Evolutionary conservation across 2,329 filamentous ascomycete species (phyloP), one percentile per base, ranked within the genome.

Genomic region (Pyrenophora seminiperda): DNA sequence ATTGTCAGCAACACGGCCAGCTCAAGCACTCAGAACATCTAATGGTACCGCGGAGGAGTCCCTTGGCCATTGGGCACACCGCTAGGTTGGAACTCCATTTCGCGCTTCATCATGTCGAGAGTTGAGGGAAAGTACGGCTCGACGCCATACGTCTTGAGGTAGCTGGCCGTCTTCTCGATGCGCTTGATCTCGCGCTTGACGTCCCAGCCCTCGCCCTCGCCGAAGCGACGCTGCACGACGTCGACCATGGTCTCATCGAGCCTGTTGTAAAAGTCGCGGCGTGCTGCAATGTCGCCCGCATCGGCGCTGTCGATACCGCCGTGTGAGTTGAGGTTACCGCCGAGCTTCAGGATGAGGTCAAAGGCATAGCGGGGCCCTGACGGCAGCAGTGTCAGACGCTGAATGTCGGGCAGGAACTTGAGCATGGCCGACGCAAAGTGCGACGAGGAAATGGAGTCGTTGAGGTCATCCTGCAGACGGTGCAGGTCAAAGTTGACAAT

Each of bases 401-500:
- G 63, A 59, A 82, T 81, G 67, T 81, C 78, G 11, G 79, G 79
- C 27, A 81, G 73, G 72, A 81, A 80, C 57, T 81, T 81, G 54
- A 79, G 73, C 77, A 81, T 81, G 59, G 79, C 79, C 11, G 77
- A 77, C 44, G 76, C 77, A 66, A 82, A 81, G 58, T 79, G 79
- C 4, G 78, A 73, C 4, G 77, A 77, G 15, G 77, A 78, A 42
- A 81, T 79, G 43, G 76, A 78, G 63, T 81, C 78, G 68, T 81
- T 81, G 58, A 81, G 75, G 59, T 80, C 78, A 66, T 82, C 79
- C 65, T 81, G 79, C 38, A 82, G 73, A 42, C 79, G 77, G 72
- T 82, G 79, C 3, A 82, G 77, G 63, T 81, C 79, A 64, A 81
- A 81, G 71, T 82, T 81, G 47, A 82, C 78, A 47, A 82, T 81